These are phyloP conservation scores for Epichloe aotearoae DNA, from an alignment of 2,329 filamentous ascomycete genomes.

Conservation along the genomic window DNA sequence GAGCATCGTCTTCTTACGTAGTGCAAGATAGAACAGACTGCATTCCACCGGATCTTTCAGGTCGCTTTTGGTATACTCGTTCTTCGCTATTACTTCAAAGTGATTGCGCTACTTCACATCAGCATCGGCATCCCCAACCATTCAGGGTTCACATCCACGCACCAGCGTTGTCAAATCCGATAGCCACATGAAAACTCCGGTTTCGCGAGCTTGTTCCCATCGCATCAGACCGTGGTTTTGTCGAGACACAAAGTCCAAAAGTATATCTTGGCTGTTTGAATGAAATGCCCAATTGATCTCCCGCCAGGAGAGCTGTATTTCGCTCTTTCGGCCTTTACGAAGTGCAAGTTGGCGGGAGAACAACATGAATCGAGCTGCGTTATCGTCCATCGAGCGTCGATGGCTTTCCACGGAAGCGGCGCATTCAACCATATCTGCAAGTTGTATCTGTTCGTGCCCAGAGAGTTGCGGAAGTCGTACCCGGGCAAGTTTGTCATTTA, in stretches of 20 bases:
- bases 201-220: slow-evolving; percentile 77
- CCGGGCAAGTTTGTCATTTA: slow-evolving; percentile 65
- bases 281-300: slow-evolving; percentile 82
- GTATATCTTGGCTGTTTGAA: slow-evolving; percentile 75
- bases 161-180: slow-evolving; percentile 64
- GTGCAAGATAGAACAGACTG: slow-evolving; percentile 78
- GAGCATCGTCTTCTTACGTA: slow-evolving; percentile 81
- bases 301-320: slow-evolving; percentile 57
- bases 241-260: slow-evolving; percentile 67
- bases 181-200: slow-evolving; percentile 92
- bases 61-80: slow-evolving; percentile 82
- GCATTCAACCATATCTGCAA: slow-evolving; percentile 76
- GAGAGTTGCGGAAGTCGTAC: slow-evolving; percentile 69
- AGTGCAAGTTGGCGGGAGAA: slow-evolving; percentile 75
- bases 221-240: slow-evolving; percentile 69
- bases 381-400: slow-evolving; percentile 77
- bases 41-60: slow-evolving; percentile 85
- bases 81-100: slow-evolving; percentile 82
- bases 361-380: slow-evolving; percentile 74
- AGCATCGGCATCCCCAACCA: background rate
- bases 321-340: slow-evolving; percentile 49
- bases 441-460: slow-evolving; percentile 72
- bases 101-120: slow-evolving; percentile 35
- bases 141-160: slow-evolving; percentile 20
- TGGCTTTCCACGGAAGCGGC: slow-evolving; percentile 75